Percentiles rank a stretch among this genome's conserved stretches.
These are phyloP conservation scores for Mikania micrantha DNA, from an alignment of 129 eudicot genomes.

Conservation along the genomic window DNA sequence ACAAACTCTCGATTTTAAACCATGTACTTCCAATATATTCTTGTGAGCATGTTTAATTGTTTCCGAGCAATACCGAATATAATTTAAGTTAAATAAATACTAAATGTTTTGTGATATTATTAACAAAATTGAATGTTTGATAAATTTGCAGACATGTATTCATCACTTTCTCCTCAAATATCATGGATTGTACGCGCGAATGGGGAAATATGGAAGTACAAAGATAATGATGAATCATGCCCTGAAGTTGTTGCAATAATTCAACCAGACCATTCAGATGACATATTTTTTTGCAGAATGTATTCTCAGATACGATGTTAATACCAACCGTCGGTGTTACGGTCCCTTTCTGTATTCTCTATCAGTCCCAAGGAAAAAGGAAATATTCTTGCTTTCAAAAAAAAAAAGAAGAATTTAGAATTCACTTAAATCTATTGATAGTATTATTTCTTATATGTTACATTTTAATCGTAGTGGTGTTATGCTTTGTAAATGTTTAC, in stretches of 20 bases:
- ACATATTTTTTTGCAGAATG: conserved; percentile 10
- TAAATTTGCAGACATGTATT: conserved; percentile 57
- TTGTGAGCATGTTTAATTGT: too few species aligned
- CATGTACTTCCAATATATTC: too few species aligned
- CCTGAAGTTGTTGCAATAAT: conserved; percentile 65
- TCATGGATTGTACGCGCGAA: conserved; percentile 85
- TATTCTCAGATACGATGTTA: conserved; percentile 1
- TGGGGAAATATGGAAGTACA: conserved; percentile 88
- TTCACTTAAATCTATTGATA: background rate
- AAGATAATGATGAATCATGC: conserved; percentile 60
- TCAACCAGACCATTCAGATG: conserved; percentile 69
- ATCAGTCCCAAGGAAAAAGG: background rate
- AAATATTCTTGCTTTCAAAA: background rate
- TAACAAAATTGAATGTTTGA: too few species aligned
- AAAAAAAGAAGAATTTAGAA: conserved; percentile 16
- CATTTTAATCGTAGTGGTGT: conserved; percentile 16
- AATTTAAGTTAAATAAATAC: too few species aligned
- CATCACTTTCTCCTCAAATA: conserved; percentile 77
- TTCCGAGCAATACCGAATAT: too few species aligned
- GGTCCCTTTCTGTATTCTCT: background rate
- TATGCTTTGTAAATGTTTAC: conserved; percentile 30
- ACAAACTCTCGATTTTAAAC: too few species aligned
- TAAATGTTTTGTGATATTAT: too few species aligned
- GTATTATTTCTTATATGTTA: conserved; percentile 7
- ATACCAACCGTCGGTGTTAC: conserved; percentile 2